Base-by-base conservation (phyloP, 2,329 filamentous ascomycete species). In the Trichoderma simmonsii region DNA sequence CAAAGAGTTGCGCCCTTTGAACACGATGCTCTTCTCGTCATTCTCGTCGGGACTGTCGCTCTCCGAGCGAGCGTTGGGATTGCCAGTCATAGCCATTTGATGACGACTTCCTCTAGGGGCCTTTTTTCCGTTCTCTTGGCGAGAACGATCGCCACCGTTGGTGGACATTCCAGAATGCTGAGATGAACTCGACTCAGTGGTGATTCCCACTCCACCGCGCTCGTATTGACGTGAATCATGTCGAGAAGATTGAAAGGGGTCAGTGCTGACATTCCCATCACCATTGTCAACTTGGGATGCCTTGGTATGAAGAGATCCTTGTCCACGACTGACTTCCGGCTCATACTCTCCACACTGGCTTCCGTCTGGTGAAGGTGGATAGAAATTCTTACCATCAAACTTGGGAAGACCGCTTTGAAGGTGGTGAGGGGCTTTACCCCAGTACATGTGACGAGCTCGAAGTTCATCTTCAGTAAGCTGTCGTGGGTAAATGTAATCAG, bases 311-410 rank as follows among this genome's bases (percentile, higher is more conserved):
- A 61, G 26, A 8, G 36, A 18, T 6, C 48, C 28, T 21, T 54
- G 30, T 28, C 24, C 61, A 34, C 21, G 56, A 21, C 15, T 34
- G 56, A 48, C 56, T 8, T 9, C 61, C 36, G 24, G 34, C 36
- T 71, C 72, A 8, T 74, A 36, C 21, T 73, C 71, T 4, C 72
- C 28, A 11, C 74, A 74, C 34, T 73, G 73, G 39, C 79, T 76
- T 76, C 86, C 87, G 73, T 79, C 77, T 1, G 87, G 87, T 0
- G 88, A 90, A 3, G 87, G 81, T 34, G 86, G 87, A 73, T 90
- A 91, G 75, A 91, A 91, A 77, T 90, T 85, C 77, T 89, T 90
- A 28, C 89, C 89, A 74, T 91, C 89, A 75, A 89, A 91, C 78
- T 89, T 90, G 39, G 89, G 89, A 54, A 90, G 80, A 2, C 88